A percentile compares a stretch with the other conserved stretches of the same genome.
These are phyloP conservation scores for Ganoderma sinense DNA, from an alignment of 1,284 basidiomycete species.

Conservation along the genomic window DNA sequence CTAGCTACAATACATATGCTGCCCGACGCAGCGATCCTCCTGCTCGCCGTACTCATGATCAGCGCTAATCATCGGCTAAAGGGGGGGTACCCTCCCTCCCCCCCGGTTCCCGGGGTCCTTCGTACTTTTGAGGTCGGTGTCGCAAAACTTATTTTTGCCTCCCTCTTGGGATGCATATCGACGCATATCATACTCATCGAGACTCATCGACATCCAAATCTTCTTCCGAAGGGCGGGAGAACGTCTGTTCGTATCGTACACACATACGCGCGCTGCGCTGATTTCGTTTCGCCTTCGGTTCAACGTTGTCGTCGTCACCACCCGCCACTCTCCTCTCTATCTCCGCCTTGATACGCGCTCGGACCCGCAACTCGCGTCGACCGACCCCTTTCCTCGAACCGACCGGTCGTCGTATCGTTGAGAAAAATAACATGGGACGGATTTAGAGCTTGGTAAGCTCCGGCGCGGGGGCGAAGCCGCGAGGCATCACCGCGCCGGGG, in stretches of 20 bases:
- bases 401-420: background rate
- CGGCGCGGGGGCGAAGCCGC: slow-evolving; percentile 13
- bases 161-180: too few relatives aligned
- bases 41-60: too few relatives aligned
- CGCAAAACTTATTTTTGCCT: background rate
- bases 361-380: too few relatives aligned
- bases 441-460: background rate
- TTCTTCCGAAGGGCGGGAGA: background rate
- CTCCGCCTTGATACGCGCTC: background rate
- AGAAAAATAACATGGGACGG: too few relatives aligned
- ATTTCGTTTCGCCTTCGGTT: background rate
- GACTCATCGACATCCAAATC: background rate
- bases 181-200: too few relatives aligned
- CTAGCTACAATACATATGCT: too few relatives aligned
- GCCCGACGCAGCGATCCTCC: too few relatives aligned
- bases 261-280: background rate
- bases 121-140: background rate
- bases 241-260: background rate
- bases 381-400: background rate
- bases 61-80: background rate
- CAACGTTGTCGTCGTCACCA: background rate
- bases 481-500: slow-evolving; percentile 52
- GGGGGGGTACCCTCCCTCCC: too few relatives aligned
- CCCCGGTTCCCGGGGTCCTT: background rate
- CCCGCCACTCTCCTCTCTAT: background rate